Evolutionary conservation across 495 filamentous ascomycete genomes (phyloP), one percentile per base, ranked within the genome.

Genomic region (Penicillium coprophilum): DNA sequence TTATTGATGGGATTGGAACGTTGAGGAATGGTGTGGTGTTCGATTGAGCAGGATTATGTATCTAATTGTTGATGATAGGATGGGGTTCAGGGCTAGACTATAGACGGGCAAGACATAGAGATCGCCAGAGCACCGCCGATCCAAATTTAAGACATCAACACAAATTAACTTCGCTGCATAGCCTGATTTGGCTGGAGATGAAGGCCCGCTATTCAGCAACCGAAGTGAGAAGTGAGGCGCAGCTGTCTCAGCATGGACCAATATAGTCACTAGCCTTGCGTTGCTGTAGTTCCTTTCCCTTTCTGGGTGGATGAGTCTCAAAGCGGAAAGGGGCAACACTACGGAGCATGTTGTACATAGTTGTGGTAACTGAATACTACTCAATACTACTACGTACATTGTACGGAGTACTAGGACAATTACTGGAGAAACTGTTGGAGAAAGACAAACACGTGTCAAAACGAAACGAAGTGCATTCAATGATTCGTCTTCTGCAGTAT

Each of bases 1-100:
- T 44, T 10, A 66, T 78, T 39, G 40, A 47, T 20, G 45, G 57
- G 10, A 74, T 78, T 63, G 72, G 73, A 2, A 76, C 73, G 0
- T 44, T 73, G 39, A 56, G 60, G 45, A 78, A 73, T 49, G 56
- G 45, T 32, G 66, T 76, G 15, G 57, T 57, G 20, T 68, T 59
- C 56, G 65, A 48, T 4, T 60, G 21, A 46, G n/a, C n/a, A 19
- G 27, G 10, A 19, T 19, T 17, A 30, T 19, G 6, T 28, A 30
- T 19, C n/a, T 28, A 12, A 2, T 2, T 17, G 24, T 30, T 17
- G 15, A 8, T 43, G 15, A 7, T 38, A 23, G 34, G 41, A 21
- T 24, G 23, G 15, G 13, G 21, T 3, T 15, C 10, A 46, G 15
- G n/a, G 15, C 34, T 46, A 17, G 10, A 44, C 1, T 28, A 17